phyloP scores from a whole-genome alignment of 2,329 filamentous ascomycete species.

The Zalaria obscura region DNA sequence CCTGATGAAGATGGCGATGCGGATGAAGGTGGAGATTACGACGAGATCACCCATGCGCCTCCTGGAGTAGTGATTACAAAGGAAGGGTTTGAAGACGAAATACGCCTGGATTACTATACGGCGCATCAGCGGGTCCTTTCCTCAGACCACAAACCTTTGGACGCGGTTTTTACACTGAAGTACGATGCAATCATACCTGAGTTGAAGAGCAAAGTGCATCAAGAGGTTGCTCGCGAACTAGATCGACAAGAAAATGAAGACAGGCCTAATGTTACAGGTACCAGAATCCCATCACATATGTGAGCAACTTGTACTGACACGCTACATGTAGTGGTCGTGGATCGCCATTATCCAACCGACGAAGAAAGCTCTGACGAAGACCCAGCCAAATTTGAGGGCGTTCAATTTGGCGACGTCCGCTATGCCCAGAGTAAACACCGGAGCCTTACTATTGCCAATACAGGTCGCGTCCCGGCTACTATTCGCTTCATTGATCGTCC shows the following conservation, averaged over 20 bases:
- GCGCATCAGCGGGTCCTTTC: constrained; percentile 83
- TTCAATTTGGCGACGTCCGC: constrained; percentile 66
- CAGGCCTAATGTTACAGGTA: constrained; percentile 45
- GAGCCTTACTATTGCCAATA: constrained; percentile 79
- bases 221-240: constrained; percentile 74
- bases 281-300: neutral
- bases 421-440: constrained; percentile 54
- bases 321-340: constrained; percentile 63
- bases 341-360: constrained; percentile 31
- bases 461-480: constrained; percentile 64
- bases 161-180: constrained; percentile 67
- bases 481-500: constrained; percentile 70
- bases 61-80: constrained; percentile 40
- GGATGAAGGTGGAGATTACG: constrained; percentile 33
- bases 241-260: constrained; percentile 88
- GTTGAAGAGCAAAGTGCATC: constrained; percentile 68
- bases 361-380: constrained; percentile 27
- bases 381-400: constrained; percentile 33
- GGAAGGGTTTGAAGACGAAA: constrained; percentile 42
- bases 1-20: constrained; percentile 56
- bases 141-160: constrained; percentile 89
- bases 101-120: constrained; percentile 55
- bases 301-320: neutral
- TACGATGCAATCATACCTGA: constrained; percentile 80
- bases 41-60: constrained; percentile 39